phyloP scores from a whole-genome alignment of 116 monocot genomes.

The Posidonia oceanica region DNA sequence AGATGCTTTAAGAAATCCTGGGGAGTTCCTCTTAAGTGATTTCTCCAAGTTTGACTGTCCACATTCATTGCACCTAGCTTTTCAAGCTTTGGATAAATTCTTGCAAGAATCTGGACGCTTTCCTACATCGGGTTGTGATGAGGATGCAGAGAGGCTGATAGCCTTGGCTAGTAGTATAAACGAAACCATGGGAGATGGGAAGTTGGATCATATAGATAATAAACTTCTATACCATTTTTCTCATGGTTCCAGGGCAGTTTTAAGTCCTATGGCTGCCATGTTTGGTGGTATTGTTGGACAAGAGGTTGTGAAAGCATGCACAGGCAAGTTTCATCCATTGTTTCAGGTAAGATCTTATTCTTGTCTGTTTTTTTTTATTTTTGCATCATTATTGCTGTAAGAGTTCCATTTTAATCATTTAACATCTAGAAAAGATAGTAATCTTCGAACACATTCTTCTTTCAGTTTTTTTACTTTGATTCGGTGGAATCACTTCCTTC shows the following conservation, averaged over 20 bases:
- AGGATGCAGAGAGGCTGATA: constrained; percentile 22
- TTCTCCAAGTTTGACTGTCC: constrained; percentile 40
- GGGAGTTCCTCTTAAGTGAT: constrained; percentile 34
- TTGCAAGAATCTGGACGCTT: constrained; percentile 21
- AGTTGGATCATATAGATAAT: constrained; percentile 17
- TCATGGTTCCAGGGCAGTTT: constrained; percentile 26
- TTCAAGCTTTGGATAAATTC: constrained; percentile 42
- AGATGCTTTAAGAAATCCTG: constrained; percentile 32
- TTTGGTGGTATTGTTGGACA: constrained; percentile 51
- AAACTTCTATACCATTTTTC: constrained; percentile 29
- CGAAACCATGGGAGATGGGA: constrained; percentile 14
- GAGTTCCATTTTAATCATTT: no score
- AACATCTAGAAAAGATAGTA: no score
- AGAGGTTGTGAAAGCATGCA: constrained; percentile 43
- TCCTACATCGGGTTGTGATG: constrained; percentile 27
- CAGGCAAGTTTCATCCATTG: constrained; percentile 43
- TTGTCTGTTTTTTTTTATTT: background rate
- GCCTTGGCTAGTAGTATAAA: constrained; percentile 18
- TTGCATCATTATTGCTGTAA: no score
- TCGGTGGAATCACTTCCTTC: constrained; percentile 39
- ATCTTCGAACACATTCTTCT: no score
- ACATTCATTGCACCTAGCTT: constrained; percentile 25
- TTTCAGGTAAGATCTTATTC: constrained; percentile 25
- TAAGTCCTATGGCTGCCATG: constrained; percentile 44
- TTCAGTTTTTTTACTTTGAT: constrained; percentile 50